Base-by-base conservation (phyloP, 441 rosid genomes). In the Populus hybrid region DNA sequence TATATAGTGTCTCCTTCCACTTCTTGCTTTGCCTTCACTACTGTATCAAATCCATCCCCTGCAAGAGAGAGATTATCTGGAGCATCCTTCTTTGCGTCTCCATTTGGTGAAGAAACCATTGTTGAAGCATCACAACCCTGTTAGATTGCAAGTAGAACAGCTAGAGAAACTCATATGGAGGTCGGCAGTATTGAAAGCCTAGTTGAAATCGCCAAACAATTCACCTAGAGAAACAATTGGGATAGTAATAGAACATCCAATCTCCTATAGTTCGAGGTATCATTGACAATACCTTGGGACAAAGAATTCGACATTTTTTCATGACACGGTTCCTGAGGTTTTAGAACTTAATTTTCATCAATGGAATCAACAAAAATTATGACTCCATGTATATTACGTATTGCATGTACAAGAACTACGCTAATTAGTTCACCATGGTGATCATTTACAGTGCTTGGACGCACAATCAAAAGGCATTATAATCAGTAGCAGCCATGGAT, bases 111-210 rank as follows among this genome's bases (percentile, higher is more conserved):
- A 0, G 88, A 76, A 20, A 90, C 84, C 82, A 93, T 91, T 59
- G 90, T 20, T 3, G 97, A 94, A 18, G 90, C 98, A 54, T 94
- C 95, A 6, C 96, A 92, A 3, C 97, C 98, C 97, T 89, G 23
- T 28, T 69, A 20, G 5, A 23, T 64, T 63, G 18, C 23, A 57
- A 7, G 23, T 18, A 46, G 57, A 14, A 42, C 42, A 38, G 10
- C 42, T 38, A 38, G 10, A 38, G 10, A 8, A 38, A 38, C 10
- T 38, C 9, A 8, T 38, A 38, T 38, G 10, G 42, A 38, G 2
- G 42, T 8, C 42, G 42, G 42, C 9, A 38, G 42, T 38, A 38
- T 38, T 38, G 42, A 38, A 38, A 38, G 42, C 42, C 10, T 8
- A 8, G 42, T 38, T 38, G 42, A 38, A 38, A 38, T 38, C 42